Evolutionary conservation across 805 yeast genomes (phyloP).

Genomic region (Dipodascopsis uninucleata): DNA sequence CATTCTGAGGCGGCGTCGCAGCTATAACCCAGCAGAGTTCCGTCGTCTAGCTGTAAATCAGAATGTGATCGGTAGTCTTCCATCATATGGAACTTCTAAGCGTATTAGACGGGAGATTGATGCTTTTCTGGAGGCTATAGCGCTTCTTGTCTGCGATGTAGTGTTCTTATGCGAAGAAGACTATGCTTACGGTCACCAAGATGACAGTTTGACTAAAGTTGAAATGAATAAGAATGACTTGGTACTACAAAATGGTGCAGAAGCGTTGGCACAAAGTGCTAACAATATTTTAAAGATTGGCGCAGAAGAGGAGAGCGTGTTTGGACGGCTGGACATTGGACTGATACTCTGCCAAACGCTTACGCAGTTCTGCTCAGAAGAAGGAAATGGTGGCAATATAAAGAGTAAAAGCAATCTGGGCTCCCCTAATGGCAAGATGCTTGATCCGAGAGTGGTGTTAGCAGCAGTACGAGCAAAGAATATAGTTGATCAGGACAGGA

Average conservation of each 20-base stretch:
- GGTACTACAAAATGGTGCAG: too few relatives aligned
- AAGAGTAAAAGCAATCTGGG: neutral
- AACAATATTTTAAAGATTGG: neutral
- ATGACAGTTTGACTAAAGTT: neutral
- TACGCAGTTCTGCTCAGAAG: slow-evolving; percentile 3
- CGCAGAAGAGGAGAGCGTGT: neutral
- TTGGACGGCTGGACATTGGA: slow-evolving; percentile 11
- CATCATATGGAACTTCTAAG: slow-evolving; percentile 4
- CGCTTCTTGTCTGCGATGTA: slow-evolving; percentile 19
- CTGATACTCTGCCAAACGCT: slow-evolving; percentile 9
- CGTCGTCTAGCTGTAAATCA: neutral
- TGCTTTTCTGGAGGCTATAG: slow-evolving; percentile 18
- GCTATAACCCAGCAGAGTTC: neutral
- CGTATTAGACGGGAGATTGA: slow-evolving; percentile 14
- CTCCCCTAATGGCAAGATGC: neutral
- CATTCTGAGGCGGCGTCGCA: slow-evolving; percentile 6
- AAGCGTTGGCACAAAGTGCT: neutral
- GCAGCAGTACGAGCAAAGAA: slow-evolving; percentile 14
- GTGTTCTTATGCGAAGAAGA: slow-evolving; percentile 11
- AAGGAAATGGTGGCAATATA: neutral
- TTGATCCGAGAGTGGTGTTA: slow-evolving; percentile 10
- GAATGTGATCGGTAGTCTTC: neutral
- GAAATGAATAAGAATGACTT: slow-evolving; percentile 1
- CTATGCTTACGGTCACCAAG: slow-evolving; percentile 3
- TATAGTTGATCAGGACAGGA: slow-evolving; percentile 12